Conservation (phyloP, 768 basidiomycete genomes). For the Sarcodon aspratus region DNA sequence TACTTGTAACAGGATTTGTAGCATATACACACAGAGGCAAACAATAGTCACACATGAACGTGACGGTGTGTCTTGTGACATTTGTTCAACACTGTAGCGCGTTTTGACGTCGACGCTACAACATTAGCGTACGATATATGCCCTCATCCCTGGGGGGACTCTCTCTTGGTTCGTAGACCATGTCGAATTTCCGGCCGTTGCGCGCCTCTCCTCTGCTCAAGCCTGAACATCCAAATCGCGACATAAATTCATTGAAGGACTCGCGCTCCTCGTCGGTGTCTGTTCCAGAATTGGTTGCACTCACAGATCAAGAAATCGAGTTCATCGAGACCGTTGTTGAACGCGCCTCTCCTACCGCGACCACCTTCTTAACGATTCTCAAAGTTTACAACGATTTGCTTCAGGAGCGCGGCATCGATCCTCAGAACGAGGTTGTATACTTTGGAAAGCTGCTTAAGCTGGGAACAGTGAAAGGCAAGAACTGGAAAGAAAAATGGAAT, state of each 20-base stretch:
- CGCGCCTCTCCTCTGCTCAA: constrained; percentile 22
- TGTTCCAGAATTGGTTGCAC: constrained; percentile 18
- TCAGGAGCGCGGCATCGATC: constrained; percentile 62
- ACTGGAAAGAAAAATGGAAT: constrained; percentile 78
- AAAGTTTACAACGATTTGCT: constrained; percentile 79
- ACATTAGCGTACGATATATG: too few relatives aligned
- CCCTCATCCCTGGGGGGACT: background rate
- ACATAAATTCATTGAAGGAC: constrained; percentile 8
- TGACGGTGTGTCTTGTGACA: too few relatives aligned
- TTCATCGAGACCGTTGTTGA: constrained; percentile 67
- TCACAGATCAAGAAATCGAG: constrained; percentile 39
- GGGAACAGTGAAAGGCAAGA: constrained; percentile 67
- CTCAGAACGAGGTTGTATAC: constrained; percentile 65
- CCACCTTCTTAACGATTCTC: constrained; percentile 72
- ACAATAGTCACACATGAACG: too few relatives aligned
- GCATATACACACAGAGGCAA: too few relatives aligned
- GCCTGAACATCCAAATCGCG: constrained; percentile 1
- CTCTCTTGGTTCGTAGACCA: constrained; percentile 3
- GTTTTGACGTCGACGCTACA: too few relatives aligned
- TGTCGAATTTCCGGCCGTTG: constrained; percentile 22
- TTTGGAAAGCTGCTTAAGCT: constrained; percentile 79
- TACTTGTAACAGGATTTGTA: too few relatives aligned
- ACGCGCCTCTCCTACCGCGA: constrained; percentile 55
- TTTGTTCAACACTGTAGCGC: too few relatives aligned
- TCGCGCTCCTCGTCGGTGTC: constrained; percentile 14